A percentile compares a stretch with the other conserved stretches of the same genome.
These are phyloP conservation scores for Syncephalastrum monosporum DNA, from an alignment of 371 early-diverging fungal genomes.

Conservation along the genomic window DNA sequence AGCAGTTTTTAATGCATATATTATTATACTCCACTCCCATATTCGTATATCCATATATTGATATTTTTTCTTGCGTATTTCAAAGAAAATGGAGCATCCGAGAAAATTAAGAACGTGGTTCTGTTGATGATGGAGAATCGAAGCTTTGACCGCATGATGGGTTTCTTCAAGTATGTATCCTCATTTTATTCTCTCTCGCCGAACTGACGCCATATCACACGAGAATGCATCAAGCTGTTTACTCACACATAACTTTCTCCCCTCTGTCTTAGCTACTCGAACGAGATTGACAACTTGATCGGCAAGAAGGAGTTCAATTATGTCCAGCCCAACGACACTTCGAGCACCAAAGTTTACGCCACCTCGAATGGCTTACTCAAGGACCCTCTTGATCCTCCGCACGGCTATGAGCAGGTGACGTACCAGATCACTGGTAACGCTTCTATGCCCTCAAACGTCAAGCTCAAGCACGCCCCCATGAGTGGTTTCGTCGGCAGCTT, in stretches of 20 bases:
- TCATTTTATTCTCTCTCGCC: too few relatives aligned
- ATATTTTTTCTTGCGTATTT: not conserved
- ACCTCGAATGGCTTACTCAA: slow-evolving; percentile 18
- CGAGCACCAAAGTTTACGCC: slow-evolving; percentile 21
- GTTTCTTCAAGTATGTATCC: slow-evolving; percentile 22
- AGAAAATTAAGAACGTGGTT: slow-evolving; percentile 35
- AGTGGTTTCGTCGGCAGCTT: slow-evolving; percentile 27
- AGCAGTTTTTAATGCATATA: too few relatives aligned
- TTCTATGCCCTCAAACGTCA: slow-evolving; percentile 8
- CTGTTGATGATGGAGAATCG: slow-evolving; percentile 40
- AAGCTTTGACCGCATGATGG: slow-evolving; percentile 35
- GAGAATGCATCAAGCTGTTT: too few relatives aligned
- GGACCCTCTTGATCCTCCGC: slow-evolving; percentile 27
- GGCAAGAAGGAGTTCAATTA: slow-evolving; percentile 23
- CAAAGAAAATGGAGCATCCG: slow-evolving; percentile 3
- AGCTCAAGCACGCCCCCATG: slow-evolving; percentile 19
- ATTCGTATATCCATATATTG: not conserved
- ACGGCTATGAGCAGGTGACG: slow-evolving; percentile 16
- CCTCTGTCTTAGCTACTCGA: not conserved
- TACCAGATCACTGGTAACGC: slow-evolving; percentile 23
- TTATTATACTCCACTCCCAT: too few relatives aligned
- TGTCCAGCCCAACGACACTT: slow-evolving; percentile 14
- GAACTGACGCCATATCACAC: too few relatives aligned
- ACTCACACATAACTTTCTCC: too few relatives aligned
- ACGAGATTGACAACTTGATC: slow-evolving; percentile 23